Conservation (phyloP, 306 rosid species). For the Sophora flavescens region DNA sequence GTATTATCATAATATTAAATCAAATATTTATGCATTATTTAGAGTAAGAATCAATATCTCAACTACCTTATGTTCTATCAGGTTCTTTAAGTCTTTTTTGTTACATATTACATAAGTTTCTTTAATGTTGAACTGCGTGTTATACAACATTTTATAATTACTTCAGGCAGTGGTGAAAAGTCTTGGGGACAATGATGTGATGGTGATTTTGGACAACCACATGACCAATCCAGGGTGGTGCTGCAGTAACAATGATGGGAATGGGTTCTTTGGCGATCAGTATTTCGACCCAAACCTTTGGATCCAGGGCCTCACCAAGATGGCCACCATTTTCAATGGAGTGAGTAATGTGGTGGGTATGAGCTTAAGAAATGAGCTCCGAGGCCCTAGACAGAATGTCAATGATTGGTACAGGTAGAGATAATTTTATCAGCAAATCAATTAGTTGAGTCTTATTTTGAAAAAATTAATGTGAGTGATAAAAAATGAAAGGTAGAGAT, state of each 20-base stretch:
- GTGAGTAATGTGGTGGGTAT: constrained; percentile 70
- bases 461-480: too few species aligned
- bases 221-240: constrained; percentile 86
- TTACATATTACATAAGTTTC: background rate
- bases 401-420: constrained; percentile 78
- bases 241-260: constrained; percentile 70
- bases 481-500: too few species aligned
- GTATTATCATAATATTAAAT: background rate
- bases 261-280: constrained; percentile 82
- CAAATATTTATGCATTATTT: background rate
- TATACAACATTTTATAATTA: background rate
- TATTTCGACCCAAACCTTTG: constrained; percentile 72
- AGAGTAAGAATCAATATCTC: background rate
- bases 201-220: constrained; percentile 89
- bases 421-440: too few species aligned
- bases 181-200: constrained; percentile 69
- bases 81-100: background rate
- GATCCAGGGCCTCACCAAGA: constrained; percentile 73
- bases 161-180: constrained; percentile 69
- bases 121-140: background rate
- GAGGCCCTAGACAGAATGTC: constrained; percentile 82
- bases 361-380: constrained; percentile 91
- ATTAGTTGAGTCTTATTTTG: too few species aligned
- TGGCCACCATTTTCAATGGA: constrained; percentile 81
- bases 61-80: background rate